These are phyloP conservation scores for Trypanosoma grayi DNA, from an alignment of 208 protist species.

Conservation along the genomic window DNA sequence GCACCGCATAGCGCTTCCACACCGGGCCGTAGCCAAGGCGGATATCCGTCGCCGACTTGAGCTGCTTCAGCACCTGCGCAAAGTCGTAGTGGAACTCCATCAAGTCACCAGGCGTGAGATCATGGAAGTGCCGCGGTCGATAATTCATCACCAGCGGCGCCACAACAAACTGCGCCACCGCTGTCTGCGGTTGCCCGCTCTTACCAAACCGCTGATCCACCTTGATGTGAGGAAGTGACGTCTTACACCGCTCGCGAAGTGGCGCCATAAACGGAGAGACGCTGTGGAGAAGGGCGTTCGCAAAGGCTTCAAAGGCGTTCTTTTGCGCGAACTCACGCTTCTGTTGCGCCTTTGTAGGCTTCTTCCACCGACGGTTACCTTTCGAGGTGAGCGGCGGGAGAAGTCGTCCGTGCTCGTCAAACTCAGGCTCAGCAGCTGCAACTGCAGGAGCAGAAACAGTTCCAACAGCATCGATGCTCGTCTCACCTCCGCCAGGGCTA, in stretches of 20 bases:
- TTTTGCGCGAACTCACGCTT: slow-evolving; percentile 80
- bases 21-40: slow-evolving; percentile 79
- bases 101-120: slow-evolving; percentile 79
- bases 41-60: slow-evolving; percentile 52
- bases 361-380: slow-evolving; percentile 82
- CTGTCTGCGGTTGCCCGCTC: slow-evolving; percentile 78
- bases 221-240: slow-evolving; percentile 85
- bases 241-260: slow-evolving; percentile 65
- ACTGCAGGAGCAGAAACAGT: not conserved
- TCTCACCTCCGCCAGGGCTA: not conserved
- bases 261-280: slow-evolving; percentile 86
- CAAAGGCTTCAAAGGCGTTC: slow-evolving; percentile 86
- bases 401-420: slow-evolving; percentile 29
- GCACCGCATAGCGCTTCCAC: slow-evolving; percentile 87
- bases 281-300: slow-evolving; percentile 80
- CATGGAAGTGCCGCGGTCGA: slow-evolving; percentile 85
- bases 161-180: slow-evolving; percentile 83
- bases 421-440: slow-evolving; percentile 7
- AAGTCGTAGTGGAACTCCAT: slow-evolving; percentile 91
- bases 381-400: slow-evolving; percentile 51
- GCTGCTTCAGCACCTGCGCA: slow-evolving; percentile 56
- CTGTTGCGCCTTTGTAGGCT: slow-evolving; percentile 80
- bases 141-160: slow-evolving; percentile 87
- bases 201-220: slow-evolving; percentile 88
- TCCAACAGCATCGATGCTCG: not conserved